These are phyloP conservation scores for Phytophthora macrochlamydospora DNA, from an alignment of 352 stramenopile species.

Conservation along the genomic window DNA sequence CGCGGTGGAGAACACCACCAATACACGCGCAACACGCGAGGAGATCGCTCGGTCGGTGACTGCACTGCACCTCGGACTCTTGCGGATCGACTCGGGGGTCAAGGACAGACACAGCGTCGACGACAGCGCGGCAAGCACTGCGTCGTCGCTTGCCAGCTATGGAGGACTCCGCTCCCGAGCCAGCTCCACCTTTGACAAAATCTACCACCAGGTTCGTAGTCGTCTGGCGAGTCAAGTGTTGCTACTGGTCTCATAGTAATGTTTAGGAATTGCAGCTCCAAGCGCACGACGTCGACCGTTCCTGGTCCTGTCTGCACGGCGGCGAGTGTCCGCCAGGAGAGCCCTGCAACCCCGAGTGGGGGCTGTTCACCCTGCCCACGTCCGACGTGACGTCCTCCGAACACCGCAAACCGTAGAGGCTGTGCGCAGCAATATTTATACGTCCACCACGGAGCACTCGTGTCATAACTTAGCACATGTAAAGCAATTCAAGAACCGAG, in stretches of 20 bases:
- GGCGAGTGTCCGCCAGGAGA: constrained; percentile 34
- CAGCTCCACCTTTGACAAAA: constrained; percentile 49
- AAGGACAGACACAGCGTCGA: constrained; percentile 22
- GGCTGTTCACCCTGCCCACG: constrained; percentile 61
- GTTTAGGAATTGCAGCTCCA: constrained; percentile 23
- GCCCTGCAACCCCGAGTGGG: constrained; percentile 61
- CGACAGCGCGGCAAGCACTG: constrained; percentile 31
- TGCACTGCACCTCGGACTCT: constrained; percentile 46
- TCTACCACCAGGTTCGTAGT: constrained; percentile 33
- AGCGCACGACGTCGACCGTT: constrained; percentile 21
- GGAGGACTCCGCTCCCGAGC: constrained; percentile 38
- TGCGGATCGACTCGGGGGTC: constrained; percentile 30
- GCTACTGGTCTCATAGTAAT: too few relatives aligned
- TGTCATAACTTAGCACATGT: too few relatives aligned
- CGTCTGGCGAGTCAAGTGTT: too few relatives aligned
- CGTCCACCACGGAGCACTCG: too few relatives aligned
- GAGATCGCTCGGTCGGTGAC: constrained; percentile 62
- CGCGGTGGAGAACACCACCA: neutral
- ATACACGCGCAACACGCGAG: constrained; percentile 29
- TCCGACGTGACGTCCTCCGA: constrained; percentile 21
- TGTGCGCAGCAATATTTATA: too few relatives aligned
- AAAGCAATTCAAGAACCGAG: too few relatives aligned
- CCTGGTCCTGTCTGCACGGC: constrained; percentile 42
- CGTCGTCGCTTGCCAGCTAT: constrained; percentile 31
- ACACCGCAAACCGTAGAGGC: constrained; percentile 8